Base-by-base conservation (phyloP, 192 early-diverging fungal species). In the Coemansia umbellata region DNA sequence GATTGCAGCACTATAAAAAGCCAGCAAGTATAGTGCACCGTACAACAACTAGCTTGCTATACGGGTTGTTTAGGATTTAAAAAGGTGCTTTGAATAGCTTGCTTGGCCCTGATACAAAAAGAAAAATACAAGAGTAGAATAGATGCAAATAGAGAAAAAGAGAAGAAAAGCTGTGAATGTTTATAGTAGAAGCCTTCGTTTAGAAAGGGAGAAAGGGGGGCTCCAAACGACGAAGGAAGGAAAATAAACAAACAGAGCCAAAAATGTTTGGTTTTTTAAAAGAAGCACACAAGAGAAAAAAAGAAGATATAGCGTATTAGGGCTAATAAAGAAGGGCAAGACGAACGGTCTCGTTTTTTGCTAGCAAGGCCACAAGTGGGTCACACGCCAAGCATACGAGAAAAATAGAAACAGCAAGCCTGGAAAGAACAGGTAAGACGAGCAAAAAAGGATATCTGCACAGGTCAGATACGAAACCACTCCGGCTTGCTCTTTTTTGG, bases 1-100 rank as follows among this genome's bases (percentile, higher is more conserved):
- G 40, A 3, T 22, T 41, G 4, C n/a, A 8, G 50, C 62, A 64
- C 69, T 72, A 64, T 69, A 47, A 57, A 44, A 47, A 32, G 40
- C 60, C 53, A 63, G 60, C 59, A 31, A 53, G 58, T 66, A 73
- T 73, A 73, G 69, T 73, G 69, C 53, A 32, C 14, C 28, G 19
- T 22, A n/a, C 8, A 36, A 31, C 15, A 50, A 36, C 19, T 31
- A 31, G 3, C 49, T 36, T 31, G 32, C 22, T 18, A 4, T 21
- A 36, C 21, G 49, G 28, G 2, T n/a, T n/a, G n/a, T n/a, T n/a
- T n/a, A n/a, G n/a, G n/a, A n/a, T n/a, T n/a, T n/a, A n/a, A n/a
- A 14, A 36, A 50, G 5, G 17, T 8, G 15, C 27, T 28, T 11
- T 15, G 19, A 35, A 32, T 15, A 30, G 31, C 32, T 17, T 17